Conservation (phyloP, 805 yeast species). For the Cyberlindnera maritima region DNA sequence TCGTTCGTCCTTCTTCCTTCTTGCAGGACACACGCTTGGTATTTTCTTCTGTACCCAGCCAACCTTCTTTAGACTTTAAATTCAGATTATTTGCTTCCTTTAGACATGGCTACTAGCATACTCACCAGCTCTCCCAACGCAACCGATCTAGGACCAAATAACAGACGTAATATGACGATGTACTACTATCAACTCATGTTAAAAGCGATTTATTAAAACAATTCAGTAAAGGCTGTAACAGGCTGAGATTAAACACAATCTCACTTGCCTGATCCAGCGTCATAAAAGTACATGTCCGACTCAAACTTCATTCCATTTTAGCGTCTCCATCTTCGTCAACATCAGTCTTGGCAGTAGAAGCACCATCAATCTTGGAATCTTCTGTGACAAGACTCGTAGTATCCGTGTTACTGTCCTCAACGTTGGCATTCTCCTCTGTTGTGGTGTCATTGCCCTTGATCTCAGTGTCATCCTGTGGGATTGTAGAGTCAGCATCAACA, state of each 20-base stretch:
- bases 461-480: conserved; percentile 47
- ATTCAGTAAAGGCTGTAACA: background rate
- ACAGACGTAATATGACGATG: too few species aligned
- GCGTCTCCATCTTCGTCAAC: conserved; percentile 33
- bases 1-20: too few species aligned
- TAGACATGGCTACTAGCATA: too few species aligned
- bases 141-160: too few species aligned
- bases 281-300: background rate
- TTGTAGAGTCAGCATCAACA: conserved; percentile 47
- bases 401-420: conserved; percentile 22
- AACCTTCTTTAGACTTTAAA: too few species aligned
- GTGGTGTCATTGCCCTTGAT: conserved; percentile 37
- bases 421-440: conserved; percentile 47
- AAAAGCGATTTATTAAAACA: background rate
- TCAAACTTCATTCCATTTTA: conserved; percentile 24
- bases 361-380: conserved; percentile 8
- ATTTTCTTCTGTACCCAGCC: too few species aligned
- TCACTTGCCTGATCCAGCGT: background rate
- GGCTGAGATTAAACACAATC: background rate
- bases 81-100: too few species aligned
- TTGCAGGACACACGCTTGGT: too few species aligned
- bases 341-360: conserved; percentile 13
- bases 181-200: too few species aligned
- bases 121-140: too few species aligned
- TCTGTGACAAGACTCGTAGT: conserved; percentile 20